Percentiles rank a stretch among this genome's conserved stretches.
Conservation (phyloP, 768 basidiomycete species). For the Lentinus tigrinus region DNA sequence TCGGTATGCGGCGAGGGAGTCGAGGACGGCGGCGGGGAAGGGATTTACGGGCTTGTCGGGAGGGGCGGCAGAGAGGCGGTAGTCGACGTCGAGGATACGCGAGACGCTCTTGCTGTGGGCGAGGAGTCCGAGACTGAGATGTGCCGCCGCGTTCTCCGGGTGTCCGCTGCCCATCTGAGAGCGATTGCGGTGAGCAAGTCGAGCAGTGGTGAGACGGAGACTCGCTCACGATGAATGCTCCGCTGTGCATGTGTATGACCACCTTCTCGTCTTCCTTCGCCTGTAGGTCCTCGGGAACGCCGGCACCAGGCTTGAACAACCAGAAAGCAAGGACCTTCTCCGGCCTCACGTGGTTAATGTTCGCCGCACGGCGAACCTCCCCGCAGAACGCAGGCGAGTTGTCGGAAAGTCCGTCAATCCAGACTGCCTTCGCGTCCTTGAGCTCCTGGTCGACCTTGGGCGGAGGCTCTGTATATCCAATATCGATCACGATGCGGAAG, state of each 20-base stretch:
- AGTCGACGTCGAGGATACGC: conserved; percentile 44
- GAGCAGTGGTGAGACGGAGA: neutral
- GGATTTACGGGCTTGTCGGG: conserved; percentile 34
- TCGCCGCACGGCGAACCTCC: conserved; percentile 14
- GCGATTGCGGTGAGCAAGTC: neutral
- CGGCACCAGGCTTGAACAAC: conserved; percentile 4
- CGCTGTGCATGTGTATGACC: conserved; percentile 16
- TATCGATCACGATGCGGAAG: too few relatives aligned
- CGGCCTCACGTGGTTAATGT: conserved; percentile 10
- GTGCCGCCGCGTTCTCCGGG: neutral
- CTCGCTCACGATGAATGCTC: conserved; percentile 7
- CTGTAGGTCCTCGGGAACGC: neutral
- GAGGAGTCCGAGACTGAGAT: conserved; percentile 17
- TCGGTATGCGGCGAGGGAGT: conserved; percentile 48
- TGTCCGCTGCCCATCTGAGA: conserved; percentile 13
- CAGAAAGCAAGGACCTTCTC: conserved; percentile 20
- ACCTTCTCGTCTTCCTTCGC: conserved; percentile 8
- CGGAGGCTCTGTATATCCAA: too few relatives aligned
- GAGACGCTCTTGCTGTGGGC: conserved; percentile 15
- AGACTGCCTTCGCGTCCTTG: conserved; percentile 22
- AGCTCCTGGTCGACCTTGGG: neutral
- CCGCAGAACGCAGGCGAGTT: conserved; percentile 19
- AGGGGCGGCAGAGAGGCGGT: conserved; percentile 36
- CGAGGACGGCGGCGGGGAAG: conserved; percentile 55
- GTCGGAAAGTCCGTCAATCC: conserved; percentile 35